Conservation (phyloP, 23 red algal genomes). For the Gracilariopsis chorda region DNA sequence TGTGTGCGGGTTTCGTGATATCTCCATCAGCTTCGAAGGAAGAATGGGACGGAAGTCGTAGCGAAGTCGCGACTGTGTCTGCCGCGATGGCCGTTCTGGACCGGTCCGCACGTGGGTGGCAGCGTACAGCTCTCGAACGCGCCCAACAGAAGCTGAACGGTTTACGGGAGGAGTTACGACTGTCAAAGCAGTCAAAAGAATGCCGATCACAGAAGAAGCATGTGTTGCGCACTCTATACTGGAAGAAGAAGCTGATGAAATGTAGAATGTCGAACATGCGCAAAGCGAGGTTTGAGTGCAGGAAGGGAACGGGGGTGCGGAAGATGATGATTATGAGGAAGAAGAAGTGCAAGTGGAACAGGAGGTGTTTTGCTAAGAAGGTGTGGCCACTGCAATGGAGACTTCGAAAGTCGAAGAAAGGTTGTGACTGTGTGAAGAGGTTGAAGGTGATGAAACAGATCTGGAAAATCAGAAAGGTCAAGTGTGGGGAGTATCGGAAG, state of each 20-base stretch:
- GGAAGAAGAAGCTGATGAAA: not conserved
- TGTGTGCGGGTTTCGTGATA: too few species aligned
- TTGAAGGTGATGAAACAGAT: not conserved
- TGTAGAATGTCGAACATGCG: not conserved
- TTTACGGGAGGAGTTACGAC: not conserved
- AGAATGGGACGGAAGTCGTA: too few species aligned
- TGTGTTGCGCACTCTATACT: not conserved
- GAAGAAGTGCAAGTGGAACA: not conserved
- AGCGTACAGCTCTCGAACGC: not conserved
- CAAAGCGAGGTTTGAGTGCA: not conserved
- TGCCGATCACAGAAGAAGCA: not conserved
- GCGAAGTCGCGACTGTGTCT: too few species aligned
- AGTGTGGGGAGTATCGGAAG: not conserved
- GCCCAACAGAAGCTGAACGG: not conserved
- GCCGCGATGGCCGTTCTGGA: too few species aligned
- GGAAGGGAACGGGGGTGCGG: not conserved
- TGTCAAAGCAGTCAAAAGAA: not conserved
- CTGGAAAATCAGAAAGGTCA: not conserved
- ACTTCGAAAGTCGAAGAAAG: not conserved
- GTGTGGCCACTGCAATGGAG: conserved; percentile 4
- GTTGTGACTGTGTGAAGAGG: not conserved
- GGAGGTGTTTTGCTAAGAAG: not conserved
- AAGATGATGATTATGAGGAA: not conserved
- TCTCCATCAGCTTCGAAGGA: too few species aligned
- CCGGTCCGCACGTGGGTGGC: not conserved